Evolutionary conservation across 2,329 filamentous ascomycete genomes (phyloP), one percentile per base, ranked within the genome.

Genomic region (Pseudofabraea citricarpa): DNA sequence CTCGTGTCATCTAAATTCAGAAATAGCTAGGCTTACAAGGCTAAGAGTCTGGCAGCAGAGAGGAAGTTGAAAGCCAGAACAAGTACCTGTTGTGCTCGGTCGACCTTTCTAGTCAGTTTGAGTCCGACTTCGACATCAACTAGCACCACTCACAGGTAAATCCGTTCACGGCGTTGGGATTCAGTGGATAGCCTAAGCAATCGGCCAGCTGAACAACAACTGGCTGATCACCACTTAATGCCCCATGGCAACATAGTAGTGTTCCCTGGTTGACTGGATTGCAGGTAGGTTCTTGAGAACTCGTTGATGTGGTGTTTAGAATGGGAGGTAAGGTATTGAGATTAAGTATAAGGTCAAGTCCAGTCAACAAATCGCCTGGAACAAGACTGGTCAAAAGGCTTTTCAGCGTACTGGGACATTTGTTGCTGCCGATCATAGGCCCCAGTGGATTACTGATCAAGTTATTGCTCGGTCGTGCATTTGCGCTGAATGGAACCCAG

Each of bases 91-190:
- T 13, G 16, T 36, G 19, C 16, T n/a, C 16, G 6, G n/a, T 6
- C 15, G 13, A 9, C 8, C 18, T 12, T 13, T 5, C 26, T 13
- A 7, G 15, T 7, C 5, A 29, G 26, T 29, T 29, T 13, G 26
- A 5, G 5, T 29, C 26, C 8, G 12, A 15, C 13, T 29, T 12
- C 26, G 12, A 13, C 26, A 12, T 13, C 26, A 29, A 29, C 8
- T 4, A 12, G 6, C 13, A 13, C 5, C 5, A 36, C 33, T 36
- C 10, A 36, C 33, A 36, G 18, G 16, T 19, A 13, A 36, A 36
- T 20, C 52, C 48, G 36, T 55, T 51, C 23, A 51, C 42, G 16
- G 43, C 47, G 20, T 53, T 53, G 6, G 33, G 36, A 18, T 50
- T 49, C 15, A 55, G 19, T 16, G 39, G 38, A 27, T 52, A 52